Base-by-base conservation (phyloP, 2,329 filamentous ascomycete species). In the Ceratocystis variospora region DNA sequence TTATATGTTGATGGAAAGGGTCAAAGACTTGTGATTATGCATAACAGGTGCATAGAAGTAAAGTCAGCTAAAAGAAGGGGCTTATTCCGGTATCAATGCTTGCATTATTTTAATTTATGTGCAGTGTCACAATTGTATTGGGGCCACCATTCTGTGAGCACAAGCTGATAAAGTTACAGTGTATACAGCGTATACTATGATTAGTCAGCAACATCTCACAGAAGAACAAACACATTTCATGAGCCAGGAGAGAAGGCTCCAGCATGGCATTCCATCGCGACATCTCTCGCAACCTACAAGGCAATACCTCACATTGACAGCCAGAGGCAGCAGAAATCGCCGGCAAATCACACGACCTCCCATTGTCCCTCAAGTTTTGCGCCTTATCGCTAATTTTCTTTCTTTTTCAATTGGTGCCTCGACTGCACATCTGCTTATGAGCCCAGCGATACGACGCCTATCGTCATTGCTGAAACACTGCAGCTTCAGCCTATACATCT, bases 171-270 rank as follows among this genome's bases (percentile, higher is more conserved):
- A 45, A 44, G 22, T 19, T 41, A 19, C 57, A 63, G 68, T 45
- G 44, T 69, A 57, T 41, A 19, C 57, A 63, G 68, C 41, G 44
- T 69, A 57, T 41, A 8, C 65, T 57, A 22, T 65, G 25, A 66
- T 59, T 59, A 33, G 55, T 37, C 28, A 17, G 25, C 55, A 59
- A 37, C 10, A 10, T 8, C 8, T 10, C 33, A 57, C n/a, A 19
- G 0, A 2, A 31, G 25, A 12, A 57, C 22, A 57, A 19, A 31
- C 3, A 15, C 25, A 59, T 12, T 19, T 59, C 55, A 59, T 31
- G 33, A 37, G 28, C 28, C 15, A 59, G 19, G 5, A 25, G 15
- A 55, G 28, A 55, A 55, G 15, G 50, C 50, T 55, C 50, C 50
- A 55, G 50, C 50, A 55, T 55, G 50, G 50, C 55, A 33, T 59